Evolutionary conservation across 2,329 filamentous ascomycete genomes (phyloP), one percentile per base, ranked within the genome.

Genomic region (Aspergillus ochraceus): DNA sequence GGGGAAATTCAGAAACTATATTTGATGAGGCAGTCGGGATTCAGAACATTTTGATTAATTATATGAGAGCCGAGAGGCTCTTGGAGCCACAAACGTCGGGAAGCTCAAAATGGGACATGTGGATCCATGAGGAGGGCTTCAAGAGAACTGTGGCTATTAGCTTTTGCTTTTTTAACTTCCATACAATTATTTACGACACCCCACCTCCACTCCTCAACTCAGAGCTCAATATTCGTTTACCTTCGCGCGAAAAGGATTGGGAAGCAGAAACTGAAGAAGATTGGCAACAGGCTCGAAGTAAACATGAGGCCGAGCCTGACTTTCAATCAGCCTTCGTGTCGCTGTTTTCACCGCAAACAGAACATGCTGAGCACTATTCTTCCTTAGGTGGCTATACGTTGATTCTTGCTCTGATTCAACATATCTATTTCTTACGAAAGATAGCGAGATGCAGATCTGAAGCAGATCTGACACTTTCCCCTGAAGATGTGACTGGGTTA

Each of bases 401-500:
- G 36, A 88, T 90, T 10, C 87, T 90, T 64, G 88, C 87, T 1
- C 70, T 91, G 20, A 83, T 90, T 12, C 88, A 91, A 66, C 88
- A 90, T 61, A 86, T 90, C n/a, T 91, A 88, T 70, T 79, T 90
- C 46, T 73, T 90, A 22, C 88, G 89, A 9, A 42, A 61, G n/a
- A n/a, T n/a, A n/a, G n/a, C n/a, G n/a, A n/a, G n/a, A n/a, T n/a
- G n/a, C n/a, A n/a, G n/a, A n/a, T n/a, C n/a, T n/a, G n/a, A n/a
- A n/a, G n/a, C n/a, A n/a, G n/a, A n/a, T n/a, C n/a, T n/a, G n/a
- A n/a, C n/a, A n/a, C n/a, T n/a, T n/a, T n/a, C n/a, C n/a, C n/a
- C n/a, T n/a, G n/a, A n/a, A n/a, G n/a, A n/a, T n/a, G n/a, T n/a
- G n/a, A n/a, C n/a, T n/a, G n/a, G n/a, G n/a, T n/a, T n/a, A n/a